These are phyloP conservation scores for Penstemon barbatus DNA, from an alignment of 257 asterid genomes.

Conservation along the genomic window DNA sequence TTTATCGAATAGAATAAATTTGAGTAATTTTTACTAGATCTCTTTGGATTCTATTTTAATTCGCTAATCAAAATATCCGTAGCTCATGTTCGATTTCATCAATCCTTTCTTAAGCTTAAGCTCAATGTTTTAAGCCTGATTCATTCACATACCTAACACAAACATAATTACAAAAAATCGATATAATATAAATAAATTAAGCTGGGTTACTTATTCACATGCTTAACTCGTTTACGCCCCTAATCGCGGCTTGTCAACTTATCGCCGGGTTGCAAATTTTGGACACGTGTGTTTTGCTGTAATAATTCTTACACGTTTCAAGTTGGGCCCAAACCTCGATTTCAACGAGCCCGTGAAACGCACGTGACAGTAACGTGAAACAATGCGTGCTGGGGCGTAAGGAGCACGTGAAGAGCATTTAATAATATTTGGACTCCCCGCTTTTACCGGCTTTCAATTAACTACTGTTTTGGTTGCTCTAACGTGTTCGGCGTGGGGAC, in stretches of 20 bases:
- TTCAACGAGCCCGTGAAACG: constrained; percentile 27
- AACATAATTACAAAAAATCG: not conserved
- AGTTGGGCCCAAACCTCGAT: constrained; percentile 2
- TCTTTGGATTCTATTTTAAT: no score
- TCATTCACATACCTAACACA: no score
- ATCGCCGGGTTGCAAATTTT: not conserved
- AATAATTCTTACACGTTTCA: constrained; percentile 28
- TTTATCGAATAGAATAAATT: no score
- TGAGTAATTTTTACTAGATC: no score
- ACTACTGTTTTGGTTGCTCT: constrained; percentile 4
- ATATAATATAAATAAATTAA: not conserved
- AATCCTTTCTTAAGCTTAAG: no score
- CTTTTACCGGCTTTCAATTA: not conserved
- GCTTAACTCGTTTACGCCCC: no score
- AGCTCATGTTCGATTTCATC: no score
- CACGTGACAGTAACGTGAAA: constrained; percentile 40
- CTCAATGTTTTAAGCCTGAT: no score
- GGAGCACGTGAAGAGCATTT: constrained; percentile 42
- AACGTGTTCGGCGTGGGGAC: constrained; percentile 27
- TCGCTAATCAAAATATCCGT: no score
- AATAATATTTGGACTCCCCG: constrained; percentile 21
- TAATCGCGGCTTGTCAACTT: not conserved
- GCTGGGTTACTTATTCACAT: not conserved
- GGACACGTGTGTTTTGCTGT: constrained; percentile 29
- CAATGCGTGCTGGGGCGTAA: constrained; percentile 17